Conservation (phyloP, 2,329 filamentous ascomycete species). For the Sordariomycetes sp. region DNA sequence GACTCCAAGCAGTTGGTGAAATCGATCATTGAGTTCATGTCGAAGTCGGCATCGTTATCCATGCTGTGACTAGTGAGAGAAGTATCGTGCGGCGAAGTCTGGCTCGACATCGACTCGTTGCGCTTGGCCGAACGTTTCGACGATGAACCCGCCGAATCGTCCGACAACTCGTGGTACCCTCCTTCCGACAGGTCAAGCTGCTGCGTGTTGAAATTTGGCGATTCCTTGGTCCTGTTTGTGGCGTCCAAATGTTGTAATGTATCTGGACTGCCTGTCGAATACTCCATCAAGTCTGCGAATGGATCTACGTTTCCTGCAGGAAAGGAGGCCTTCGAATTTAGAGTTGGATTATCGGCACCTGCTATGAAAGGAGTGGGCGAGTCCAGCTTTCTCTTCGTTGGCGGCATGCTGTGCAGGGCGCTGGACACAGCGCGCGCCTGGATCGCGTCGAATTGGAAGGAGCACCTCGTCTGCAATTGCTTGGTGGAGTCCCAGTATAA, state of each 20-base stretch:
- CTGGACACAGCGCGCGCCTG: no score
- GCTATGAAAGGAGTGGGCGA: not conserved
- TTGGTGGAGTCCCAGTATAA: no score
- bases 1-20: not conserved
- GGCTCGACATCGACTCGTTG: not conserved
- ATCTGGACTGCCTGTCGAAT: constrained; percentile 6
- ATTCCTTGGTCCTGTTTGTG: constrained; percentile 1
- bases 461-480: no score
- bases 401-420: no score
- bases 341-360: not conserved
- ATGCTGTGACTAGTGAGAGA: not conserved
- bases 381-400: no score
- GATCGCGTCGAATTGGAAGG: no score
- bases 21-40: no score
- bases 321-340: not conserved
- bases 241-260: constrained; percentile 6
- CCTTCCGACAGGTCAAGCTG: not conserved
- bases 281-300: constrained; percentile 2
- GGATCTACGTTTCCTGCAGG: not conserved
- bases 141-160: not conserved
- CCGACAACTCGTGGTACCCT: not conserved
- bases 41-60: not conserved
- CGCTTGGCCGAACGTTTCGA: not conserved
- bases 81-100: not conserved
- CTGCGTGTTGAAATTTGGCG: no score